Evolutionary conservation across 495 filamentous ascomycete genomes (phyloP).

Genomic region (Pyrenula massariospora): DNA sequence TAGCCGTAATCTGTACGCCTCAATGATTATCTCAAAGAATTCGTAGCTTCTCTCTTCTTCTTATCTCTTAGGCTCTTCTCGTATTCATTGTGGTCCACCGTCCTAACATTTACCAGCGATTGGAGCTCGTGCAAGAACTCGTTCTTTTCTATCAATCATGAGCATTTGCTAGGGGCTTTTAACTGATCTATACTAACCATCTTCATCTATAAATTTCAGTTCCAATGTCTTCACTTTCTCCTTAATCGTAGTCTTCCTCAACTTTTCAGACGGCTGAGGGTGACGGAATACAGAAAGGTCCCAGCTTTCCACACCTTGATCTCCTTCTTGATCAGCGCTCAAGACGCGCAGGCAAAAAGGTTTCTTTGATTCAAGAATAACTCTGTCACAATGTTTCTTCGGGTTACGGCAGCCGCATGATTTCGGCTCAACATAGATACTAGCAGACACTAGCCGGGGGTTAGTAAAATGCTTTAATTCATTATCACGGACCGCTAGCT

Average conservation of each 20-base stretch:
- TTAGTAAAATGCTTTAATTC: background rate
- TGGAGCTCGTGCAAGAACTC: conserved; percentile 7
- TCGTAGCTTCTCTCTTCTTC: background rate
- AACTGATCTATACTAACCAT: conserved; percentile 3
- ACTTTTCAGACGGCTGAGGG: conserved; percentile 6
- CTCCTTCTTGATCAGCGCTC: conserved; percentile 1
- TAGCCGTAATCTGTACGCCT: too few relatives aligned
- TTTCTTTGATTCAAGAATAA: conserved; percentile 5
- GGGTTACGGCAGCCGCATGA: conserved; percentile 7
- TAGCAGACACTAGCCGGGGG: conserved; percentile 1
- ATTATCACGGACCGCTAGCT: too few relatives aligned
- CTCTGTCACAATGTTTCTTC: background rate
- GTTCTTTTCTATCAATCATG: conserved; percentile 3
- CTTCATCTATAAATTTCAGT: conserved; percentile 5
- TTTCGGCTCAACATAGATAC: conserved; percentile 6
- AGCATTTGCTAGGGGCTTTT: background rate
- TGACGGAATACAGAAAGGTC: conserved; percentile 10
- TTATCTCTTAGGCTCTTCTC: conserved; percentile 1
- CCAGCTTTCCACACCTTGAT: conserved; percentile 9
- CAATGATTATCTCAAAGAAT: too few relatives aligned
- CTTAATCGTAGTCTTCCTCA: conserved; percentile 4
- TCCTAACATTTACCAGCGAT: conserved; percentile 3
- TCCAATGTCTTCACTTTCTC: conserved; percentile 6
- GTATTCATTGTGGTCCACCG: conserved; percentile 5
- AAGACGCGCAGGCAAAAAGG: conserved; percentile 5